Conservation (phyloP, 495 filamentous ascomycete species). For the Friedmanniomyces endolithicus region DNA sequence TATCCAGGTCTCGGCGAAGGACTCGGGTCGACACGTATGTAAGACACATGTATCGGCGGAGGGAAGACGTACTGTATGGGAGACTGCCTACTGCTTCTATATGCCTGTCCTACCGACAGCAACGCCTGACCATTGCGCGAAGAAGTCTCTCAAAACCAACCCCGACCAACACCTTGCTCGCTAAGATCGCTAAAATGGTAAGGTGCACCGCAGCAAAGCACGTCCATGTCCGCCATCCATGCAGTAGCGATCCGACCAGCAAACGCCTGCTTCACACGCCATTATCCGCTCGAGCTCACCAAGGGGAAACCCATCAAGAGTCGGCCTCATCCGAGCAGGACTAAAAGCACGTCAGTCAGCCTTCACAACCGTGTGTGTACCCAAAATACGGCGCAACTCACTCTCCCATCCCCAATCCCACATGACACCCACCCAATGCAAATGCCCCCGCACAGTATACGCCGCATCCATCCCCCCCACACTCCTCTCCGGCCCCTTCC, state of each 20-base stretch:
- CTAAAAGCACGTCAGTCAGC: not conserved
- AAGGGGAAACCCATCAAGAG: too few relatives aligned
- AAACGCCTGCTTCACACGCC: not conserved
- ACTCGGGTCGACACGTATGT: not conserved
- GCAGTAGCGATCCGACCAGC: not conserved
- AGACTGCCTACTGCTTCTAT: not conserved
- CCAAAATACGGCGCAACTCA: not conserved
- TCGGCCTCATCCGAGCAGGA: not conserved
- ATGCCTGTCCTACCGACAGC: not conserved
- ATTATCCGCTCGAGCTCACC: not conserved
- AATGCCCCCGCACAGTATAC: constrained; percentile 51
- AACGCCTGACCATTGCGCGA: not conserved
- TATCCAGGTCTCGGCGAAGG: not conserved
- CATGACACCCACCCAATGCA: constrained; percentile 75
- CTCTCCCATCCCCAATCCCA: constrained; percentile 62
- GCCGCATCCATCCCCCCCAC: constrained; percentile 46
- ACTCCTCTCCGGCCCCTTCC: constrained; percentile 8
- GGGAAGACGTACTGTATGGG: too few relatives aligned
- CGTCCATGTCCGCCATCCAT: not conserved
- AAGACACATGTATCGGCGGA: too few relatives aligned
- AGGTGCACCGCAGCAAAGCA: not conserved
- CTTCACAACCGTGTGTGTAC: not conserved
- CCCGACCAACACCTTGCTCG: constrained; percentile 10
- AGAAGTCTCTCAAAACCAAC: not conserved
- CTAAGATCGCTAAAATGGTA: constrained; percentile 2